These are phyloP conservation scores for Metschnikowia cubensis DNA, from an alignment of 805 yeast species.

Conservation along the genomic window DNA sequence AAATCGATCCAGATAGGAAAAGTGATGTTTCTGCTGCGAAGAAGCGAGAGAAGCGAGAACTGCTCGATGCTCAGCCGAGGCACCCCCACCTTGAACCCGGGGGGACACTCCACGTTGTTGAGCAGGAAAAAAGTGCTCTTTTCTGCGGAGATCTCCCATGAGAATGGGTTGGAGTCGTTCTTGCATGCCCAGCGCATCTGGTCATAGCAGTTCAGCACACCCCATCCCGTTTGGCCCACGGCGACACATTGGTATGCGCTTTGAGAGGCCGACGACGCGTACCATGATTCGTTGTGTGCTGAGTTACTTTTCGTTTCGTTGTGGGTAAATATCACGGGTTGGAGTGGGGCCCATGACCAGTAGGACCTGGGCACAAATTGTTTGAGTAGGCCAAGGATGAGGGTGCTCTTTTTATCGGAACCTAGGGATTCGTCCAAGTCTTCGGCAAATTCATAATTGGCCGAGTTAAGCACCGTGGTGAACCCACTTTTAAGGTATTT, in stretches of 20 bases:
- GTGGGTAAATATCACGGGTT: conserved; percentile 22
- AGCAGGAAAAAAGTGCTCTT: conserved; percentile 43
- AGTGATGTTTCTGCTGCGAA: conserved; percentile 21
- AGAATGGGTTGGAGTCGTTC: conserved; percentile 30
- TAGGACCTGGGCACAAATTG: conserved; percentile 30
- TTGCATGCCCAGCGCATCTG: conserved; percentile 55
- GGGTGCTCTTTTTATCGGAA: conserved; percentile 16
- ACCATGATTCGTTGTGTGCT: conserved; percentile 10
- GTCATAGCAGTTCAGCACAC: conserved; percentile 62
- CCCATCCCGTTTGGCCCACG: conserved; percentile 49
- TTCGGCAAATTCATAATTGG: conserved; percentile 14
- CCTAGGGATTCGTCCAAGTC: conserved; percentile 9
- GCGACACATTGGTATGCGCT: conserved; percentile 42
- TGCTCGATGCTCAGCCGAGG: conserved; percentile 38
- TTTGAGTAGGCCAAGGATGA: conserved; percentile 16
- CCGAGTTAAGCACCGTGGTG: conserved; percentile 56
- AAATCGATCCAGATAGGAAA: conserved; percentile 71
- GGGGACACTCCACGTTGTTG: conserved; percentile 29
- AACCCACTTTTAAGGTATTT: conserved; percentile 53
- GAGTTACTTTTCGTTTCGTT: conserved; percentile 6
- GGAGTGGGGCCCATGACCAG: conserved; percentile 74
- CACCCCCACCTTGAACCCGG: conserved; percentile 26
- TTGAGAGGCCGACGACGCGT: conserved; percentile 7
- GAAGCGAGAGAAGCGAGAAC: conserved; percentile 26
- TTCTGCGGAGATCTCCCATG: conserved; percentile 39